Evolutionary conservation across 2,329 filamentous ascomycete species (phyloP), one percentile per base, ranked within the genome.

Genomic region (Neophaeococcomyces aloes): DNA sequence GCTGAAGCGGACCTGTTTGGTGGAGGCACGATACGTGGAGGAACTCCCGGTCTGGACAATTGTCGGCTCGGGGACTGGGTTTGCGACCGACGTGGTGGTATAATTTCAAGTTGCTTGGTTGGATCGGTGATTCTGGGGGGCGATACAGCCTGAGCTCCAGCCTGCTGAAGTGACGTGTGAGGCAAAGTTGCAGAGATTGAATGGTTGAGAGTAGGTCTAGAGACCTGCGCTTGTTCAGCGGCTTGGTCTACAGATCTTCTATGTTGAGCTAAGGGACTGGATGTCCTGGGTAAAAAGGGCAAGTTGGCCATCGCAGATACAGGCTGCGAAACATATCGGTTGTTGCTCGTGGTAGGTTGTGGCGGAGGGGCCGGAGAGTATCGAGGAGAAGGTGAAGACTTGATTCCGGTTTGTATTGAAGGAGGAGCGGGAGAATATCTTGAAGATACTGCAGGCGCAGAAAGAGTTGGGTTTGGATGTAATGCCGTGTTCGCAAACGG

Each of bases 271-370:
- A 81, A 64, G 13, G 77, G 77, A 57, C 77, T 80, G n/a, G 76
- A 80, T 5, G 76, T 80, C 44, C 77, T 68, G 14, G 77, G 77
- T 32, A 76, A 73, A 57, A 79, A 80, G 3, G 72, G 67, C 48
- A 76, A 25, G 25, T 18, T 39, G 3, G 37, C 19, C 11, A 27
- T 10, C 5, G 17, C 21, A 25, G 36, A 17, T 38, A 41, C 39
- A 37, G 50, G 46, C 41, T 58, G 52, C 25, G 55, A 53, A 4
- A 48, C 51, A 51, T 57, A 57, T 32, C 52, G 48, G 34, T 52
- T 54, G 17, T 38, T 6, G 21, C 42, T 21, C 34, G 35, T 38
- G 11, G 41, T 14, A 27, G 45, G 13, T 27, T 51, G 48, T 18
- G 48, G 44, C 25, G 66, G 61, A 7, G 68, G 73, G 50, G 60